phyloP scores from a whole-genome alignment of 352 stramenopile species.

The Phytophthora podocarpi region DNA sequence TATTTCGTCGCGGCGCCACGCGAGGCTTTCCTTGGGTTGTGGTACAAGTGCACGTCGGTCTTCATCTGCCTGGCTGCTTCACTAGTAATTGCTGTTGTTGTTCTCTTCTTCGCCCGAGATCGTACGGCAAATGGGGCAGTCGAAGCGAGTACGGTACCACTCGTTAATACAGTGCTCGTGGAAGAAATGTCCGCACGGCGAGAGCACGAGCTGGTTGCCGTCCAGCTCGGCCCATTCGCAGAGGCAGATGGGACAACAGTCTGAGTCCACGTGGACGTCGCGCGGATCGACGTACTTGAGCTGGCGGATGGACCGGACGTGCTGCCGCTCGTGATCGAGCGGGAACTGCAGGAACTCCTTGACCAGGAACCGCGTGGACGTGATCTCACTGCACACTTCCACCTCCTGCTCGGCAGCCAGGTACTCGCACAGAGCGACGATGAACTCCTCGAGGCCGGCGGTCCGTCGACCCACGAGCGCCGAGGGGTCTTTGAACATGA shows the following conservation, averaged over 20 bases:
- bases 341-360: constrained; percentile 88
- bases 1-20: constrained; percentile 12
- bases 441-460: constrained; percentile 76
- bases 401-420: constrained; percentile 55
- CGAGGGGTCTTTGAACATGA: constrained; percentile 75
- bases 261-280: constrained; percentile 81
- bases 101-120: constrained; percentile 65
- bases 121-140: constrained; percentile 88
- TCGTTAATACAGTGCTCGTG: constrained; percentile 91
- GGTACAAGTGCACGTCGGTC: constrained; percentile 2
- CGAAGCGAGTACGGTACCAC: constrained; percentile 88
- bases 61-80: constrained; percentile 3
- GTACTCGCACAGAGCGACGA: constrained; percentile 76
- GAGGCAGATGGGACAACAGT: constrained; percentile 84
- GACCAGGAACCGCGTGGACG: constrained; percentile 64
- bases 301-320: constrained; percentile 79
- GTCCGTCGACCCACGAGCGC: constrained; percentile 69
- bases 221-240: constrained; percentile 86
- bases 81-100: constrained; percentile 25
- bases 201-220: constrained; percentile 81
- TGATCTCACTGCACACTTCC: constrained; percentile 70
- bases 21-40: constrained; percentile 4
- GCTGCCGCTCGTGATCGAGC: constrained; percentile 79
- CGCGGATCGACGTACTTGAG: constrained; percentile 87
- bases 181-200: constrained; percentile 86